These are phyloP conservation scores for Chlorella sorokiniana DNA, from an alignment of 139 green algal genomes.

Conservation along the genomic window DNA sequence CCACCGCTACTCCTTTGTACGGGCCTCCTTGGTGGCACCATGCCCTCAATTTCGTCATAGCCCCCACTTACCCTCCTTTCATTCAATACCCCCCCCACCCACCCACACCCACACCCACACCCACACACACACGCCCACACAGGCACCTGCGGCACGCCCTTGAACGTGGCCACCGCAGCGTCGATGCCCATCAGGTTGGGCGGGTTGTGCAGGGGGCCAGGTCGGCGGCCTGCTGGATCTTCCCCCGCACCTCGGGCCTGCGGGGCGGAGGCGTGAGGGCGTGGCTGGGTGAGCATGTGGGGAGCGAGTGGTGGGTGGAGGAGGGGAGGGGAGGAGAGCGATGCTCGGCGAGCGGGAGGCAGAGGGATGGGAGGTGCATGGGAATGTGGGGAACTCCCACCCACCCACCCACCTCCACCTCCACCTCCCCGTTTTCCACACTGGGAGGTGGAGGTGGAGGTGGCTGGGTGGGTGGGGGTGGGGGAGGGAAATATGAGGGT, in stretches of 20 bases:
- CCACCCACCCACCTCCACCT: not conserved
- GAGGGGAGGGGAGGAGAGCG: not conserved
- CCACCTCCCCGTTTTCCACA: too few species aligned
- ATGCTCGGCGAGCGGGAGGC: not conserved
- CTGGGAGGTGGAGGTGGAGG: too few species aligned
- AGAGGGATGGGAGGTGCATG: not conserved
- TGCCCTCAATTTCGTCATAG: too few species aligned
- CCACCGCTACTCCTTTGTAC: too few species aligned
- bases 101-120: too few species aligned
- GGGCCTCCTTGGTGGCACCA: too few species aligned
- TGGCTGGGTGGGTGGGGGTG: too few species aligned
- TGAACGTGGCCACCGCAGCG: slow-evolving; percentile 66
- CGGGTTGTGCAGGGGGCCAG: slow-evolving; percentile 91
- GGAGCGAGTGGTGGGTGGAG: not conserved
- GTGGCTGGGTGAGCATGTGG: not conserved
- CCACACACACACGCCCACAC: not conserved
- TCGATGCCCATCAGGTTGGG: slow-evolving; percentile 72
- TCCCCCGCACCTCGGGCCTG: slow-evolving; percentile 46
- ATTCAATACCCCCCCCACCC: too few species aligned
- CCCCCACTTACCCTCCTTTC: too few species aligned
- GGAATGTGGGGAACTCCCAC: not conserved
- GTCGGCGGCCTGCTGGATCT: slow-evolving; percentile 62
- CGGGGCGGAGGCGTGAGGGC: not conserved
- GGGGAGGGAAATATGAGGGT: too few species aligned
- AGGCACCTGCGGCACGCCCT: slow-evolving; percentile 59